A percentile compares a stretch with the other conserved stretches of the same genome.
Evolutionary conservation across 2,329 filamentous ascomycete genomes (phyloP).

Genomic region (Plenodomus tracheiphilus): DNA sequence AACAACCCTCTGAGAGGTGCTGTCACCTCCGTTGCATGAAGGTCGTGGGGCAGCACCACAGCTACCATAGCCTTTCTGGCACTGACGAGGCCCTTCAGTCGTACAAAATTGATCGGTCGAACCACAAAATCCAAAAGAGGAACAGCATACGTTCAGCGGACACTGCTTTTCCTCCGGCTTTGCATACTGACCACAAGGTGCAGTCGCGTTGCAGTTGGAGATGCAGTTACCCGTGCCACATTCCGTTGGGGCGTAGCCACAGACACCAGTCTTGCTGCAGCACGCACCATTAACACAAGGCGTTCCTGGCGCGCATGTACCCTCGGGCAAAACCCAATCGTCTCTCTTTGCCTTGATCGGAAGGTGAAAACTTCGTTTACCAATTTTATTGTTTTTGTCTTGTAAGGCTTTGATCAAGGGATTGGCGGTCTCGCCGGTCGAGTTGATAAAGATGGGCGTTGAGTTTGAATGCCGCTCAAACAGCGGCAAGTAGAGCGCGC

Average conservation of each 20-base stretch:
- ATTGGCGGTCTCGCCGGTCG: neutral
- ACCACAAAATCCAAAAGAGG: constrained; percentile 3
- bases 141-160: constrained; percentile 10
- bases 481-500: no score
- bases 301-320: neutral
- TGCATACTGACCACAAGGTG: constrained; percentile 7
- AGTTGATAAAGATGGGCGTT: no score
- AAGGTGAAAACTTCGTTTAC: no score
- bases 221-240: constrained; percentile 4
- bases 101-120: constrained; percentile 1
- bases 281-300: constrained; percentile 3
- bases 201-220: constrained; percentile 10
- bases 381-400: no score
- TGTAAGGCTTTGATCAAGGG: neutral
- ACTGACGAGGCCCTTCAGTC: neutral
- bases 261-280: constrained; percentile 2
- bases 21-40: constrained; percentile 1
- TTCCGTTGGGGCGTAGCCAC: constrained; percentile 1
- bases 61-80: constrained; percentile 4
- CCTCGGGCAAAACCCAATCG: neutral
- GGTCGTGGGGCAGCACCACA: constrained; percentile 1
- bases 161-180: neutral
- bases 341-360: neutral
- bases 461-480: no score
- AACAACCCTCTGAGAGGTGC: neutral